Percentiles rank a stretch among this genome's conserved stretches.
These are phyloP conservation scores for Phytophthora ohioensis DNA, from an alignment of 352 stramenopile species.

Conservation along the genomic window DNA sequence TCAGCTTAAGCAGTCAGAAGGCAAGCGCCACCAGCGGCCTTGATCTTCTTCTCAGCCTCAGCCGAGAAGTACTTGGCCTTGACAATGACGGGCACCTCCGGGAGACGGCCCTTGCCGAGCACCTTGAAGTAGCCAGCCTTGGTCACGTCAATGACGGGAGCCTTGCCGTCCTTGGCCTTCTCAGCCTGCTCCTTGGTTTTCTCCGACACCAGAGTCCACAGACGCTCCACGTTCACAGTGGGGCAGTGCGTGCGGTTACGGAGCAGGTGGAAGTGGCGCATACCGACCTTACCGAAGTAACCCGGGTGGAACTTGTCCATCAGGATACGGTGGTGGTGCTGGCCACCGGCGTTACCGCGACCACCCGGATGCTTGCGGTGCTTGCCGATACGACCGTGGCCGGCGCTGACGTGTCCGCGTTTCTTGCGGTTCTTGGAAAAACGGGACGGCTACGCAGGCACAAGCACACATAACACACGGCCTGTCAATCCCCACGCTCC, in stretches of 20 bases:
- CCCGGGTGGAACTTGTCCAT: slow-evolving; percentile 99
- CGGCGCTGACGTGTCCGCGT: slow-evolving; percentile 98
- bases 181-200: slow-evolving; percentile 98
- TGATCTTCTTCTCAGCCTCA: slow-evolving; percentile 99
- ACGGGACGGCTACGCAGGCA: slow-evolving; percentile 79
- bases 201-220: slow-evolving; percentile 98
- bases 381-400: slow-evolving; percentile 99
- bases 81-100: slow-evolving; percentile 98
- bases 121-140: slow-evolving; percentile 99
- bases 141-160: slow-evolving; percentile 99
- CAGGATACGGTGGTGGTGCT: slow-evolving; percentile 99
- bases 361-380: slow-evolving; percentile 99
- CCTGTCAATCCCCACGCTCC: slow-evolving; percentile 47
- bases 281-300: slow-evolving; percentile 99
- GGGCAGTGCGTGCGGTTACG: slow-evolving; percentile 97
- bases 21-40: slow-evolving; percentile 98
- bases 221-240: slow-evolving; percentile 99
- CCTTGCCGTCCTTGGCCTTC: slow-evolving; percentile 95
- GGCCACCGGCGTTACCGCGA: slow-evolving; percentile 99
- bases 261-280: slow-evolving; percentile 99
- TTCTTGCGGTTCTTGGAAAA: slow-evolving; percentile 99
- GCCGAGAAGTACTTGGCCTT: slow-evolving; percentile 99
- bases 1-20: slow-evolving; percentile 96
- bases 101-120: slow-evolving; percentile 98
- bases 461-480: slow-evolving; percentile 61